Percentiles rank a stretch among this genome's conserved stretches.
Conservation (phyloP, 2,329 filamentous ascomycete species). For the Pestalotiopsis sp. region DNA sequence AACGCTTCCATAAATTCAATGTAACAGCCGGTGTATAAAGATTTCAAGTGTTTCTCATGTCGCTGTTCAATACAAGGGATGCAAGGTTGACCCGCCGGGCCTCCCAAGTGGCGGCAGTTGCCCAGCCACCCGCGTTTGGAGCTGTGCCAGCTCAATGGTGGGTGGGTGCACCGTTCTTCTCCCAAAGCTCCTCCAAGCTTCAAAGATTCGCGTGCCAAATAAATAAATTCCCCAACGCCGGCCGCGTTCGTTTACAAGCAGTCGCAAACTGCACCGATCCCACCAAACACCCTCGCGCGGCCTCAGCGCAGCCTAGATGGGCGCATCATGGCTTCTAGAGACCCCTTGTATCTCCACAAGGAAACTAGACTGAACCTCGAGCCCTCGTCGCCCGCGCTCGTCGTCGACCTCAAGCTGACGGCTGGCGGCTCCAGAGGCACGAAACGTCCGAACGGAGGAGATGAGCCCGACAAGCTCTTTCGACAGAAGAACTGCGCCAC, state of each 20-base stretch:
- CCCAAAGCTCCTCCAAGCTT: conserved; percentile 4
- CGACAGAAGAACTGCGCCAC: conserved; percentile 72
- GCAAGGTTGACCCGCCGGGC: not conserved
- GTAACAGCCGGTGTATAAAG: too few relatives aligned
- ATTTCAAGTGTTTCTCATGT: too few relatives aligned
- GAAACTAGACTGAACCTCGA: conserved; percentile 86
- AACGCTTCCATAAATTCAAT: too few relatives aligned
- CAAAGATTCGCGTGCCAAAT: conserved; percentile 8
- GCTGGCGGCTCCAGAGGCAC: conserved; percentile 47
- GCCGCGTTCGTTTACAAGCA: not conserved
- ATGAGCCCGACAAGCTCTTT: conserved; percentile 75
- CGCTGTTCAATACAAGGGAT: not conserved
- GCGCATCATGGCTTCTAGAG: conserved; percentile 66
- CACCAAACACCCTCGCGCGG: conserved; percentile 4
- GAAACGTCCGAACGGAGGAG: conserved; percentile 40
- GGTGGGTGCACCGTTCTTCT: not conserved
- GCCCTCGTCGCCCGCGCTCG: conserved; percentile 67
- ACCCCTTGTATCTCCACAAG: conserved; percentile 74
- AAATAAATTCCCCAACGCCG: conserved; percentile 1
- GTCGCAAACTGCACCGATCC: not conserved
- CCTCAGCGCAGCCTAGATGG: conserved; percentile 49
- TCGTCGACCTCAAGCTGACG: conserved; percentile 71
- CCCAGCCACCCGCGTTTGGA: not conserved
- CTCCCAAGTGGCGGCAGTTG: not conserved
- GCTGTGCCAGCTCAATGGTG: not conserved